Percentiles rank a stretch among this genome's conserved stretches.
Evolutionary conservation across 176 grass and related monocot species (phyloP).

Genomic region (Zoysia pacifica): DNA sequence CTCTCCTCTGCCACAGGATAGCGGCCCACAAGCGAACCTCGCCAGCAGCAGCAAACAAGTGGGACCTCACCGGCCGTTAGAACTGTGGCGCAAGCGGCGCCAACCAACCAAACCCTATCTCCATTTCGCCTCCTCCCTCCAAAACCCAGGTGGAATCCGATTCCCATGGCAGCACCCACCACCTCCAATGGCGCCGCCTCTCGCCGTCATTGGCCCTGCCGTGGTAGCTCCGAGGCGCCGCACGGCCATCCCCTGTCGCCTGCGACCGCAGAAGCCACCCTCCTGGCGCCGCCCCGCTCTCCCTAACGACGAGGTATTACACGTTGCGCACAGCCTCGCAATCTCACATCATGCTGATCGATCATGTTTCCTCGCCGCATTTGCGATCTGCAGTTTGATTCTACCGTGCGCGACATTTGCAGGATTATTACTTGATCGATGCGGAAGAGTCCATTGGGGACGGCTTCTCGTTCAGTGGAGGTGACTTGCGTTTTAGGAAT

Average conservation of each 20-base stretch:
- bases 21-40: not conserved
- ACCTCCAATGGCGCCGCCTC: slow-evolving; percentile 50
- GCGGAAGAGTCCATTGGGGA: slow-evolving; percentile 70
- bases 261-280: slow-evolving; percentile 32
- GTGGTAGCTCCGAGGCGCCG: slow-evolving; percentile 34
- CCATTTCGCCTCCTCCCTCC: slow-evolving; percentile 22
- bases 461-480: slow-evolving; percentile 87
- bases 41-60: not conserved
- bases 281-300: slow-evolving; percentile 45
- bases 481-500: slow-evolving; percentile 27
- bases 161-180: slow-evolving; percentile 30
- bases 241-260: slow-evolving; percentile 18
- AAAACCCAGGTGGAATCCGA: slow-evolving; percentile 47
- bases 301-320: slow-evolving; percentile 50
- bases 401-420: not conserved
- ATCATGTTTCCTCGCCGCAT: not conserved
- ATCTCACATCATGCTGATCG: not conserved
- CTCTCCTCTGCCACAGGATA: too few relatives aligned
- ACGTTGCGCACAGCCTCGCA: not conserved
- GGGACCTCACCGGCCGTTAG: slow-evolving; percentile 1
- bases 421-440: slow-evolving; percentile 85
- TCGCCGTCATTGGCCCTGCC: slow-evolving; percentile 39
- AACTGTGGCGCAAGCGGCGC: slow-evolving; percentile 50
- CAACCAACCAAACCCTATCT: slow-evolving; percentile 85
- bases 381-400: not conserved